Evolutionary conservation across 208 protist genomes (phyloP).

Genomic region (Endotrypanum monterogeii): DNA sequence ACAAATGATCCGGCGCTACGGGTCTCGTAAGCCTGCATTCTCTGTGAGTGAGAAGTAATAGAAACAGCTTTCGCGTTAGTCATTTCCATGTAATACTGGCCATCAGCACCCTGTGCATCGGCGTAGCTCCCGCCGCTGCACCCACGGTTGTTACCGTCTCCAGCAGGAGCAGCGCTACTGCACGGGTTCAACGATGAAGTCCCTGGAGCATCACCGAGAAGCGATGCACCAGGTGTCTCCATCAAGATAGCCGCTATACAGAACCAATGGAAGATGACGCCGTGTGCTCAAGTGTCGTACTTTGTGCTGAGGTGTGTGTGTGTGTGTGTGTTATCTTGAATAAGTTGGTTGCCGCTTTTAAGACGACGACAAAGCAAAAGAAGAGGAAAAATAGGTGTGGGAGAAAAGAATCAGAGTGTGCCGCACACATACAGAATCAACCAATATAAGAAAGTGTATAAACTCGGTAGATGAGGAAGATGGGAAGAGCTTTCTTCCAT

Average conservation of each 20-base stretch:
- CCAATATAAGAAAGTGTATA: neutral
- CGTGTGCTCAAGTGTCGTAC: neutral
- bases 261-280: neutral
- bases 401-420: too few species aligned
- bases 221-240: neutral
- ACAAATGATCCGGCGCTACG: neutral
- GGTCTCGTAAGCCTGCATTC: neutral
- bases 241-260: neutral
- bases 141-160: neutral
- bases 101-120: neutral
- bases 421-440: neutral
- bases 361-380: neutral
- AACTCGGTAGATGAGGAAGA: neutral
- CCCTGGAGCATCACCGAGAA: neutral
- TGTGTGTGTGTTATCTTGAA: neutral
- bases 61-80: slow-evolving; percentile 4
- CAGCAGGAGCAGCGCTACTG: neutral
- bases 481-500: neutral
- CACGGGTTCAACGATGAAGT: neutral
- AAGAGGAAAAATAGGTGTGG: neutral
- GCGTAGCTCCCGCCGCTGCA: neutral
- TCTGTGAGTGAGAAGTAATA: neutral
- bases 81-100: slow-evolving; percentile 6
- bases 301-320: too few species aligned
- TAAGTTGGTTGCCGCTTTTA: neutral